Conservation (phyloP, 805 yeast genomes). For the Kodamaea leandrae region DNA sequence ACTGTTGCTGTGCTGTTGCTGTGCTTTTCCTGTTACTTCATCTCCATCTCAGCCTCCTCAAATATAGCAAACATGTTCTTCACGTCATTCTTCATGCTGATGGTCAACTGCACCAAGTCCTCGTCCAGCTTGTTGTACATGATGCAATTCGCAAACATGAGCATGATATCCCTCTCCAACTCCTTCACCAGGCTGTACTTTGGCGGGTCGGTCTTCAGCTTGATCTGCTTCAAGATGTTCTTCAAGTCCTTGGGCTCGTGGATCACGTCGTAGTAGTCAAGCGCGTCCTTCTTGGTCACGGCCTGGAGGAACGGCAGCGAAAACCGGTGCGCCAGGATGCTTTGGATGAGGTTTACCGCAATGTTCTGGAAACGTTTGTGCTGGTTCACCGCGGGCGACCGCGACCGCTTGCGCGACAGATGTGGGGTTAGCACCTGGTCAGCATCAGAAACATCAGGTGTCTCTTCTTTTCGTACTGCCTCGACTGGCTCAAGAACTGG, state of each 20-base stretch:
- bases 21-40: constrained; percentile 2
- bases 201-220: constrained; percentile 35
- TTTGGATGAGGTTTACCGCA: constrained; percentile 59
- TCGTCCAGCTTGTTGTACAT: constrained; percentile 73
- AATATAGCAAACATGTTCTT: constrained; percentile 55
- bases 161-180: constrained; percentile 64
- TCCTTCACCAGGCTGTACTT: constrained; percentile 55
- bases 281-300: constrained; percentile 65
- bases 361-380: constrained; percentile 59
- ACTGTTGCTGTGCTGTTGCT: no score
- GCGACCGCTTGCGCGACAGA: constrained; percentile 14
- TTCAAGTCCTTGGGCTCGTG: constrained; percentile 67
- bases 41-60: constrained; percentile 47
- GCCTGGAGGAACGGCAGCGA: constrained; percentile 74
- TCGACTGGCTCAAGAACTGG: constrained; percentile 8
- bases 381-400: constrained; percentile 19
- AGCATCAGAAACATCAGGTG: constrained; percentile 10
- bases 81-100: constrained; percentile 70
- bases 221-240: constrained; percentile 55
- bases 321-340: constrained; percentile 66
- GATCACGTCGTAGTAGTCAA: constrained; percentile 59
- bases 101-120: constrained; percentile 59
- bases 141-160: constrained; percentile 81
- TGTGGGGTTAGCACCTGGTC: constrained; percentile 7
- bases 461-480: constrained; percentile 8